Base-by-base conservation (phyloP, 2,329 filamentous ascomycete species). In the Fusarium devonianum region DNA sequence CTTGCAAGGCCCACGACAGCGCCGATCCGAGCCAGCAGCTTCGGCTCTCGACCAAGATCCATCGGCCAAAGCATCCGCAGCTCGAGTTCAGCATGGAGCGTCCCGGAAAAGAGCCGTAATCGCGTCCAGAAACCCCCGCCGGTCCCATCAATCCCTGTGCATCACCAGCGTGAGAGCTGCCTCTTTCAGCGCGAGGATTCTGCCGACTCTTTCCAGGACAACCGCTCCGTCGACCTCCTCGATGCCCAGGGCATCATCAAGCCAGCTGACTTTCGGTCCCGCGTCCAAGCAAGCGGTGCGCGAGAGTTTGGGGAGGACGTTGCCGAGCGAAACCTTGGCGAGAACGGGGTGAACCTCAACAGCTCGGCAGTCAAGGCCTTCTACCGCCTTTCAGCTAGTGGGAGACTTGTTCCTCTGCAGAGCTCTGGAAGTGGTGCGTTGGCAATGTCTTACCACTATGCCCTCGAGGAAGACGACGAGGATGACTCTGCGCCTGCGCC, bases 271-370 rank as follows among this genome's bases (percentile, higher is more conserved):
- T 83, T 84, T 56, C 69, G 71, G 36, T 70, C 71, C 8, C 73
- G 81, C 12, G 60, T 84, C 3, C 67, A 75, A 44, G 81, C 82
- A 1, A 64, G 79, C 1, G 82, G 82, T 2, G 71, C 73, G 0
- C 74, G 76, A 32, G 77, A 81, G 38, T 86, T 83, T 57, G 84
- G 80, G n/a, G 85, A 88, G 64, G 84, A 86, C 63, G 82, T 87
- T 2, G 84, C 83, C 2, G 82, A 86, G 56, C 75, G 85, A 23
- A 87, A 87, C 53, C 71, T 83, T 34, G 68, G 66, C 4, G 65
- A 71, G 17, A 78, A 73, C 16, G 60, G 63, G 2, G 23, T 67
- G 25, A 58, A 73, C 40, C 52, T 74, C 5, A 58, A 67, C 7
- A 73, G 71, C 2, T 45, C 63, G 9, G 69, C 68, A 9, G 69